Percentiles rank a stretch among this genome's conserved stretches.
These are phyloP conservation scores for Kwoniella botswanensis DNA, from an alignment of 768 basidiomycete genomes.

Conservation along the genomic window DNA sequence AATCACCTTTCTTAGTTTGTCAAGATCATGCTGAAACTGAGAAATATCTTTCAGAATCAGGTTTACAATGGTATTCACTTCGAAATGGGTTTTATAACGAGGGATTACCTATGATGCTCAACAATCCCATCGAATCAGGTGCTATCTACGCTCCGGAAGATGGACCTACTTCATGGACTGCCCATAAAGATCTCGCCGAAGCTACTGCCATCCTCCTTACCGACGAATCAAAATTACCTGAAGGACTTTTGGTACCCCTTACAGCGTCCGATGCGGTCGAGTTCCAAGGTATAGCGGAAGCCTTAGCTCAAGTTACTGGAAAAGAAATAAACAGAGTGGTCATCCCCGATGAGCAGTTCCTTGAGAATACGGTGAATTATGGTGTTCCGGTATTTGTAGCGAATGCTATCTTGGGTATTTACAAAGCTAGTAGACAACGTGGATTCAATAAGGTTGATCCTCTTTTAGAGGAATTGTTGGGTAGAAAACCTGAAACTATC, in stretches of 20 bases:
- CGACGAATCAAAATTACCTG: slow-evolving; percentile 13
- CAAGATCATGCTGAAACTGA: slow-evolving; percentile 58
- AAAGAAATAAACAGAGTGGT: not conserved
- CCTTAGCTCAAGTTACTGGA: not conserved
- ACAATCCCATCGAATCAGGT: slow-evolving; percentile 40
- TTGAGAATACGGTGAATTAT: not conserved
- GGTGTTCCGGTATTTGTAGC: not conserved
- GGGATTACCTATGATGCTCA: slow-evolving; percentile 55
- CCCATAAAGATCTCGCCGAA: slow-evolving; percentile 59
- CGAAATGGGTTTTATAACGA: slow-evolving; percentile 60
- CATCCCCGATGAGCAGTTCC: not conserved
- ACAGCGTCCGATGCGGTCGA: not conserved
- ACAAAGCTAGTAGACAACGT: slow-evolving; percentile 8
- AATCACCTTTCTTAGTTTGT: slow-evolving; percentile 55
- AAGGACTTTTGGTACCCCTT: not conserved
- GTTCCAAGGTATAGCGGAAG: not conserved
- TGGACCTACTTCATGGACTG: slow-evolving; percentile 58
- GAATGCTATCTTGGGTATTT: not conserved
- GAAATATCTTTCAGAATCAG: slow-evolving; percentile 53
- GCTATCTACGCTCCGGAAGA: slow-evolving; percentile 54
- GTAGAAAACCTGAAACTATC: slow-evolving; percentile 6
- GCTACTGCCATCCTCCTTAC: slow-evolving; percentile 58
- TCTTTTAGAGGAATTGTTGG: not conserved
- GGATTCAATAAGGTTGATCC: slow-evolving; percentile 2
- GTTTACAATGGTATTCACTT: slow-evolving; percentile 57